These are phyloP conservation scores for Sambucus nigra DNA, from an alignment of 129 eudicot genomes.

Conservation along the genomic window DNA sequence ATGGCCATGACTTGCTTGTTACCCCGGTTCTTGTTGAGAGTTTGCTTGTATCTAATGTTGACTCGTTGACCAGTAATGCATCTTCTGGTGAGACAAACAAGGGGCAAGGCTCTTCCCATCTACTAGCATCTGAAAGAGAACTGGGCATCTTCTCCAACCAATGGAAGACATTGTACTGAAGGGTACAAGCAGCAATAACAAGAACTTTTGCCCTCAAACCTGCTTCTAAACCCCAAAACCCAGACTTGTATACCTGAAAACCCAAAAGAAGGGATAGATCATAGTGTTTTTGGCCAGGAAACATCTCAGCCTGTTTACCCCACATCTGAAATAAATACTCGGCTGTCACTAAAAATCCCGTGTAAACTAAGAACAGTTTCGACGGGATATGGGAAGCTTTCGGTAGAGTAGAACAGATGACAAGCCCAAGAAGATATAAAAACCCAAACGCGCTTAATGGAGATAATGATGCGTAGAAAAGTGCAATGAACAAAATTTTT, in stretches of 20 bases:
- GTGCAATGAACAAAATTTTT: constrained; percentile 60
- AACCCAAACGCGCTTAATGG: constrained; percentile 90
- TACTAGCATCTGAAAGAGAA: constrained; percentile 39
- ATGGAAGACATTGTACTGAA: constrained; percentile 82
- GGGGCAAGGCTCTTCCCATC: constrained; percentile 91
- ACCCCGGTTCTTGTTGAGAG: constrained; percentile 22
- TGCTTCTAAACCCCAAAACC: constrained; percentile 85
- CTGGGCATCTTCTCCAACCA: constrained; percentile 82
- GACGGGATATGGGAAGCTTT: constrained; percentile 87
- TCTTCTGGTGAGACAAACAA: constrained; percentile 68
- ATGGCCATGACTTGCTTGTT: constrained; percentile 55
- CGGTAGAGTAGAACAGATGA: constrained; percentile 65
- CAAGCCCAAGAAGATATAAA: constrained; percentile 77
- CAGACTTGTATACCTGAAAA: constrained; percentile 51
- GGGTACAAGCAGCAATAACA: constrained; percentile 82
- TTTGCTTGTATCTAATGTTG: constrained; percentile 17
- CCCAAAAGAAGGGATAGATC: constrained; percentile 54
- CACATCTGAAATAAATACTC: constrained; percentile 92
- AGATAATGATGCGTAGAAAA: constrained; percentile 87
- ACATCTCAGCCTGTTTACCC: constrained; percentile 77
- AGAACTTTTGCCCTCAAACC: constrained; percentile 76
- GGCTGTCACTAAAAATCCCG: constrained; percentile 59
- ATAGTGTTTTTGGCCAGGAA: constrained; percentile 78
- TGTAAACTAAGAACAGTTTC: constrained; percentile 64
- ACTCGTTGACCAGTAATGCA: constrained; percentile 20